Evolutionary conservation across 2,329 filamentous ascomycete genomes (phyloP), one percentile per base, ranked within the genome.

Genomic region (Trichoderma citrinoviride): DNA sequence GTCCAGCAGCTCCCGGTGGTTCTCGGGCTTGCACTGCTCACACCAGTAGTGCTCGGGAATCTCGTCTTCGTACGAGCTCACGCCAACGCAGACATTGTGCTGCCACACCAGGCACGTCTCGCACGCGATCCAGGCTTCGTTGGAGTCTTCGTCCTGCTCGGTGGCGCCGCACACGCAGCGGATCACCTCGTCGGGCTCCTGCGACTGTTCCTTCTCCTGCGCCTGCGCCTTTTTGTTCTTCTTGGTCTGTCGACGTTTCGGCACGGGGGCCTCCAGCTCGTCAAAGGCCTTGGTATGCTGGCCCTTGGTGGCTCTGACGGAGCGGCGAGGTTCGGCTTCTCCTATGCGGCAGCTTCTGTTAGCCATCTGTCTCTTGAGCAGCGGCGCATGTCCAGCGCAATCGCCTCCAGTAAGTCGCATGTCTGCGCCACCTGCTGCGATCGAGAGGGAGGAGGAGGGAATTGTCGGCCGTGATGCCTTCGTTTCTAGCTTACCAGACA

Each of bases 21-120:
- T 87, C 64, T 92, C 85, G 0, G 95, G 95, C 60, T 85, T 85
- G 80, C 95, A 98, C 77, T 89, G 82, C 77, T 99, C 95, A 78
- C 95, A 99, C 78, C 90, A 96, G 80, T 99, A 99, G 77, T 91
- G 84, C 67, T 90, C 90, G 33, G 91, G 90, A 63, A 92, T 83
- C 72, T 93, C 87, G 66, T 93, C 90, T 37, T 89, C 86, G 71
- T 91, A 92, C 53, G 89, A 87, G 72, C 85, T 87, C 74, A 97
- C 86, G 61, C 92, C 92, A 82, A 99, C 92, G 75, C 95, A 99
- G 68, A 96, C 89, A 73, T 97, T 97, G 78, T 99, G 95, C 78
- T 99, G 95, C 95, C 95, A 99, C 47, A 90, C 94, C 55, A 87
- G 87, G 77, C 95, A 99, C 53, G 86, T 87, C 77, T 99, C 95